A percentile compares a stretch with the other conserved stretches of the same genome.
Conservation (phyloP, 352 stramenopile genomes). For the Pseudoperonospora humuli region DNA sequence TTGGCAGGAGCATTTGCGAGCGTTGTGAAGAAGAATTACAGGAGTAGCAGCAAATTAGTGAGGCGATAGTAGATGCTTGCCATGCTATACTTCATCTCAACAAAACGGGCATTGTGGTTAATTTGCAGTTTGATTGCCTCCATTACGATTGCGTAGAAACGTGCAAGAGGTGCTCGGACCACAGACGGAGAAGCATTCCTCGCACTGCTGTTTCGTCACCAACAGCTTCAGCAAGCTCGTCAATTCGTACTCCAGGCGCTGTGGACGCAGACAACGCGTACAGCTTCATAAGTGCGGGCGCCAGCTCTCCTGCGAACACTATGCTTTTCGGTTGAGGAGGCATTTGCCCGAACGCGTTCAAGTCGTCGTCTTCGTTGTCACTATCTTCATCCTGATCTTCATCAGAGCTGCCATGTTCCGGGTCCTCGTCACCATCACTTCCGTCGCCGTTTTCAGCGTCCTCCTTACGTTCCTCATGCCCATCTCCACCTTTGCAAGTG, state of each 20-base stretch:
- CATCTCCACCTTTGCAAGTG: constrained; percentile 37
- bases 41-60: constrained; percentile 13
- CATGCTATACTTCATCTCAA: constrained; percentile 15
- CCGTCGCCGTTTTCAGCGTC: constrained; percentile 21
- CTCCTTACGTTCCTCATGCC: constrained; percentile 17
- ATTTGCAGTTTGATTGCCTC: constrained; percentile 7
- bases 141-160: constrained; percentile 17
- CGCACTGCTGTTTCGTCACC: constrained; percentile 57
- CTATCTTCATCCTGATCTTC: constrained; percentile 27
- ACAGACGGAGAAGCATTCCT: constrained; percentile 76
- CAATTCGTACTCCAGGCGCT: constrained; percentile 17
- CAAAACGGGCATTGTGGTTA: constrained; percentile 37
- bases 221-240: constrained; percentile 33
- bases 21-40: constrained; percentile 8
- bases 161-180: constrained; percentile 61
- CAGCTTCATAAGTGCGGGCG: constrained; percentile 59
- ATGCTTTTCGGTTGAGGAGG: constrained; percentile 44
- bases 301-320: constrained; percentile 53
- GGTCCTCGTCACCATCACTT: constrained; percentile 17
- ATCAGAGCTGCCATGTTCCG: constrained; percentile 16
- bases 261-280: constrained; percentile 35
- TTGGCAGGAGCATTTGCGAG: constrained; percentile 23
- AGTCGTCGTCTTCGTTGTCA: constrained; percentile 24
- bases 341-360: constrained; percentile 27
- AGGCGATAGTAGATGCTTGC: constrained; percentile 16